phyloP scores from a whole-genome alignment of 75 land plant genomes.

The Gnetum montanum region DNA sequence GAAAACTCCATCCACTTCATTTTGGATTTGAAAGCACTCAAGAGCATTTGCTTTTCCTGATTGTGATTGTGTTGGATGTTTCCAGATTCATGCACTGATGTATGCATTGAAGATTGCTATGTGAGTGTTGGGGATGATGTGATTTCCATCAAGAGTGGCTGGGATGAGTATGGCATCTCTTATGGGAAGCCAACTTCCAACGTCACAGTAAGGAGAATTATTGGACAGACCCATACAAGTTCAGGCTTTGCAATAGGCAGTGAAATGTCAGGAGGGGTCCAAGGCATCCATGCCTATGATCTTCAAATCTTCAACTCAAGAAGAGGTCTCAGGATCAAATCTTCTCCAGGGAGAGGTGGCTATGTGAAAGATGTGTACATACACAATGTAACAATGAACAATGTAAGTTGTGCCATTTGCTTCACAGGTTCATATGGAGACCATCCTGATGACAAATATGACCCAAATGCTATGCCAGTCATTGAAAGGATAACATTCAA shows the following conservation, averaged over 20 bases:
- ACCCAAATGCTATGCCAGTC: slow-evolving; percentile 60
- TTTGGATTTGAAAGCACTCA: too few species aligned
- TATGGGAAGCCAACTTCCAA: slow-evolving; percentile 59
- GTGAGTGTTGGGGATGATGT: slow-evolving; percentile 66
- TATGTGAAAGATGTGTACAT: slow-evolving; percentile 23
- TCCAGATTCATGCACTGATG: slow-evolving; percentile 61
- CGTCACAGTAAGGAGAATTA: slow-evolving; percentile 42
- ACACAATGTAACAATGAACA: slow-evolving; percentile 18
- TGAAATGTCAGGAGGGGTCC: slow-evolving; percentile 46
- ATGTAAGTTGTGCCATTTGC: slow-evolving; percentile 17
- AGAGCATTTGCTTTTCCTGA: neutral
- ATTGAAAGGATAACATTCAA: slow-evolving; percentile 41
- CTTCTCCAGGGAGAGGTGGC: slow-evolving; percentile 35
- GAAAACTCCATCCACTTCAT: too few species aligned
- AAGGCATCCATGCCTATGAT: slow-evolving; percentile 24
- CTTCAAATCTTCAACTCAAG: slow-evolving; percentile 18
- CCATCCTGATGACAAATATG: slow-evolving; percentile 82
- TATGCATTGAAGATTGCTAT: slow-evolving; percentile 77
- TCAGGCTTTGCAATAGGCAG: slow-evolving; percentile 55
- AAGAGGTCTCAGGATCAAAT: slow-evolving; percentile 26
- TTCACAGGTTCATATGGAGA: slow-evolving; percentile 27
- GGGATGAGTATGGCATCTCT: slow-evolving; percentile 89
- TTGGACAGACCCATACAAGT: slow-evolving; percentile 26
- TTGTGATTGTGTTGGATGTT: neutral
- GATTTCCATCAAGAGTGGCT: slow-evolving; percentile 72